Percentiles rank a stretch among this genome's conserved stretches.
Conservation (phyloP, 495 filamentous ascomycete species). For the Lichina pygmaea region DNA sequence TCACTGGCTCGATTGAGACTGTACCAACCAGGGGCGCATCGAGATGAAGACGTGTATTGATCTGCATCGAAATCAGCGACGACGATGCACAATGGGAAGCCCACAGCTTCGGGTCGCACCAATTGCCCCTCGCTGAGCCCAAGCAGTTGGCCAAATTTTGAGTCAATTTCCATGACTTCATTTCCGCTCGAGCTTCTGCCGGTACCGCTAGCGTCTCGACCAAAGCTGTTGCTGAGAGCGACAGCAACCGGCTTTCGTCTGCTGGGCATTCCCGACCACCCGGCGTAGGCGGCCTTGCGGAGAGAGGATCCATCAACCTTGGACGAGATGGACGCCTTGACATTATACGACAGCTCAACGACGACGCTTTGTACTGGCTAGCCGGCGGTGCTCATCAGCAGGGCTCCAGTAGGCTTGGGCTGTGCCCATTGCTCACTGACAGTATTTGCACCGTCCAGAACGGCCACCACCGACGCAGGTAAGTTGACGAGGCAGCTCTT, state of each 20-base stretch:
- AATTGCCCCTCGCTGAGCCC: constrained; percentile 67
- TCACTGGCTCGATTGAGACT: constrained; percentile 85
- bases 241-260: constrained; percentile 50
- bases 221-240: constrained; percentile 44
- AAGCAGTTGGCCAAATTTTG: constrained; percentile 60
- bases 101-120: constrained; percentile 31
- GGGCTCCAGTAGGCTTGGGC: too few species aligned
- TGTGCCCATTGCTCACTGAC: constrained; percentile 19
- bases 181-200: constrained; percentile 41
- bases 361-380: constrained; percentile 85
- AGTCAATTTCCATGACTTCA: constrained; percentile 61
- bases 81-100: constrained; percentile 7
- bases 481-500: constrained; percentile 91
- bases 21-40: constrained; percentile 78
- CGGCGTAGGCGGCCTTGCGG: constrained; percentile 47
- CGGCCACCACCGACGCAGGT: constrained; percentile 51
- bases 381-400: not conserved
- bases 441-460: constrained; percentile 70
- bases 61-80: too few species aligned
- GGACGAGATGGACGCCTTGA: constrained; percentile 12
- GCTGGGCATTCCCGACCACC: constrained; percentile 95
- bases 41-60: constrained; percentile 32
- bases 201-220: constrained; percentile 18
- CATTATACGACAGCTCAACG: constrained; percentile 38
- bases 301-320: constrained; percentile 14